These are phyloP conservation scores for Daldinia sp. DNA, from an alignment of 2,329 filamentous ascomycete species.

Conservation along the genomic window DNA sequence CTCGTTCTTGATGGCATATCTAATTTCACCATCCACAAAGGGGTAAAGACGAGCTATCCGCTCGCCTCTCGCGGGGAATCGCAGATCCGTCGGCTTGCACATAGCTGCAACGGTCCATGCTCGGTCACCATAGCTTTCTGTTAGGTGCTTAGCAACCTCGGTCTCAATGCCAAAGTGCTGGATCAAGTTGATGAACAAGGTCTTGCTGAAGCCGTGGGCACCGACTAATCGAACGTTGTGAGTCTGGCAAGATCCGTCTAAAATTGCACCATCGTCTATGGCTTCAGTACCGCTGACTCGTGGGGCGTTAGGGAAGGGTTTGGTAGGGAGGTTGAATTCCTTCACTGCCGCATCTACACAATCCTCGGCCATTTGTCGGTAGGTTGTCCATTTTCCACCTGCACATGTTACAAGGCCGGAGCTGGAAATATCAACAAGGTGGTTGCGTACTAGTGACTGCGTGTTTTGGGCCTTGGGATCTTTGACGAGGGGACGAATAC, in stretches of 20 bases:
- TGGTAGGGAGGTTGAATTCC: constrained; percentile 72
- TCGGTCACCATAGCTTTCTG: constrained; percentile 88
- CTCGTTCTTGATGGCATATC: constrained; percentile 88
- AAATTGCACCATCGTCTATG: constrained; percentile 75
- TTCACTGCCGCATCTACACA: constrained; percentile 84
- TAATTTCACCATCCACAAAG: constrained; percentile 91
- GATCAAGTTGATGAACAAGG: constrained; percentile 93
- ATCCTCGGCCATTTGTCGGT: constrained; percentile 93
- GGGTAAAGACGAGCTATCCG: constrained; percentile 86
- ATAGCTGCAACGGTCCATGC: constrained; percentile 91
- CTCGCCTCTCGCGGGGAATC: constrained; percentile 86
- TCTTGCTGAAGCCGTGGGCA: constrained; percentile 87
- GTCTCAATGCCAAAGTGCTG: constrained; percentile 94
- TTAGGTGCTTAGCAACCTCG: constrained; percentile 89
- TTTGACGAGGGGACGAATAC: constrained; percentile 86
- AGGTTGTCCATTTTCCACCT: constrained; percentile 93
- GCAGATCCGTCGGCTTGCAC: constrained; percentile 78
- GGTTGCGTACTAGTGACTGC: constrained; percentile 87
- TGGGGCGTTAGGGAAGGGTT: constrained; percentile 69
- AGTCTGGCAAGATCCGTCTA: constrained; percentile 80
- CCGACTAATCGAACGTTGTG: constrained; percentile 85
- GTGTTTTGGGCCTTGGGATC: constrained; percentile 89
- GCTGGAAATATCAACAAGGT: constrained; percentile 82
- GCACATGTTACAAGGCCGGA: constrained; percentile 87
- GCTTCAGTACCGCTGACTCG: constrained; percentile 76